A percentile compares a stretch with the other conserved stretches of the same genome.
Conservation (phyloP, 805 yeast species). For the Spathaspora sp. region DNA sequence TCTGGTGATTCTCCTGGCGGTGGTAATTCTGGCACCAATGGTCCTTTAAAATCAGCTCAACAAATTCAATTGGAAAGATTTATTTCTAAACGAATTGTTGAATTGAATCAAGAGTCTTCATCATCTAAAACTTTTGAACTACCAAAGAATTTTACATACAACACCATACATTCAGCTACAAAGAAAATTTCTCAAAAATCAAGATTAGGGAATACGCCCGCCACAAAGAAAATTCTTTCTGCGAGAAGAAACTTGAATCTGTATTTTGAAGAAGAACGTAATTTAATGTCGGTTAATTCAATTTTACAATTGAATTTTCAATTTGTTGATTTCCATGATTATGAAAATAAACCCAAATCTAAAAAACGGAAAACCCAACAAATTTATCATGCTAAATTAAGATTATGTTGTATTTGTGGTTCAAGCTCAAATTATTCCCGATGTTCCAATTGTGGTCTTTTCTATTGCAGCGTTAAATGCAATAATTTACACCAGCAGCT, state of each 20-base stretch:
- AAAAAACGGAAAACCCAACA: slow-evolving; percentile 13
- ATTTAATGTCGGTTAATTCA: slow-evolving; percentile 38
- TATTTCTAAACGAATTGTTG: slow-evolving; percentile 32
- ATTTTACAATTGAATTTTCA: slow-evolving; percentile 39
- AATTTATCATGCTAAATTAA: slow-evolving; percentile 25
- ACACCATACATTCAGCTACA: slow-evolving; percentile 21
- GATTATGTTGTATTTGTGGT: slow-evolving; percentile 42
- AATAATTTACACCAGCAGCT: slow-evolving; percentile 37
- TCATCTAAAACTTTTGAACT: slow-evolving; percentile 27
- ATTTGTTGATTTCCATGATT: slow-evolving; percentile 31
- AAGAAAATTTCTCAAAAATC: slow-evolving; percentile 19
- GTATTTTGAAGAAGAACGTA: slow-evolving; percentile 44
- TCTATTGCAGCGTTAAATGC: slow-evolving; percentile 38
- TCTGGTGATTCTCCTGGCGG: neutral
- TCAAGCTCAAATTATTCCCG: slow-evolving; percentile 32
- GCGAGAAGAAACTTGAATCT: slow-evolving; percentile 40
- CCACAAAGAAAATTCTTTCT: slow-evolving; percentile 39
- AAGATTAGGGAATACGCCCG: slow-evolving; percentile 40
- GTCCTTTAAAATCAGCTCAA: slow-evolving; percentile 38
- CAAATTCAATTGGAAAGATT: slow-evolving; percentile 40
- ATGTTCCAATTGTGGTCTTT: slow-evolving; percentile 38
- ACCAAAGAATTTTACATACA: slow-evolving; percentile 38
- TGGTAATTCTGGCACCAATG: slow-evolving; percentile 11
- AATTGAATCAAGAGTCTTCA: slow-evolving; percentile 29
- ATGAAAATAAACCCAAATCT: slow-evolving; percentile 7